A percentile compares a stretch with the other conserved stretches of the same genome.
These are phyloP conservation scores for Bifiguratus adelaidae DNA, from an alignment of 192 early-diverging fungal genomes.

Conservation along the genomic window DNA sequence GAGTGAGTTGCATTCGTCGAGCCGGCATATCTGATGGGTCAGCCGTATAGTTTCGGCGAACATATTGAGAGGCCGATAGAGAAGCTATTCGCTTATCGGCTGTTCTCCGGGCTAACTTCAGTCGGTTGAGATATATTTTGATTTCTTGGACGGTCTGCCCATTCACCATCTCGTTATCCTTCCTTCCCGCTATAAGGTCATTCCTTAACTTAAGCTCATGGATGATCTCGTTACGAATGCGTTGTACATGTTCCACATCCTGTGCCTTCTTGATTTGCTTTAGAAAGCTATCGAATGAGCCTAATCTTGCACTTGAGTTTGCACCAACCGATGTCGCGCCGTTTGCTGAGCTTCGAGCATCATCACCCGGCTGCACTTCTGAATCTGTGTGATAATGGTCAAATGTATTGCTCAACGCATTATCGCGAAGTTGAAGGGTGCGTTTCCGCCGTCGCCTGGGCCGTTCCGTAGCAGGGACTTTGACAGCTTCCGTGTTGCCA, in stretches of 20 bases:
- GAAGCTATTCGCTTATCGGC: conserved; percentile 61
- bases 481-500: background rate
- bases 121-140: conserved; percentile 60
- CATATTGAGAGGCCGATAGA: no score
- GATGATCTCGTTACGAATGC: no score
- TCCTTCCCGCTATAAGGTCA: no score
- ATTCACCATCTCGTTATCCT: conserved; percentile 68
- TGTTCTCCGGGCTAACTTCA: conserved; percentile 58
- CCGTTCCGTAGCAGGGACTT: background rate
- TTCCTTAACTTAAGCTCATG: no score
- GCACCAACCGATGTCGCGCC: no score
- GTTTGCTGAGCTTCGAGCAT: background rate
- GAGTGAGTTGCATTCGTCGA: conserved; percentile 17
- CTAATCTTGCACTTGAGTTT: no score
- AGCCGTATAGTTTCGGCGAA: no score
- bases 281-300: no score
- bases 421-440: conserved; percentile 3
- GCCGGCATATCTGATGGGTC: no score
- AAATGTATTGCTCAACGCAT: conserved; percentile 17
- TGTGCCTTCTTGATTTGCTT: no score
- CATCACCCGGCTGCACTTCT: conserved; percentile 42
- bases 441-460: background rate
- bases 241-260: no score
- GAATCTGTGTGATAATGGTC: conserved; percentile 67
- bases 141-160: conserved; percentile 66